These are phyloP conservation scores for Moringa oleifera DNA, from an alignment of 345 rosid species.

Conservation along the genomic window DNA sequence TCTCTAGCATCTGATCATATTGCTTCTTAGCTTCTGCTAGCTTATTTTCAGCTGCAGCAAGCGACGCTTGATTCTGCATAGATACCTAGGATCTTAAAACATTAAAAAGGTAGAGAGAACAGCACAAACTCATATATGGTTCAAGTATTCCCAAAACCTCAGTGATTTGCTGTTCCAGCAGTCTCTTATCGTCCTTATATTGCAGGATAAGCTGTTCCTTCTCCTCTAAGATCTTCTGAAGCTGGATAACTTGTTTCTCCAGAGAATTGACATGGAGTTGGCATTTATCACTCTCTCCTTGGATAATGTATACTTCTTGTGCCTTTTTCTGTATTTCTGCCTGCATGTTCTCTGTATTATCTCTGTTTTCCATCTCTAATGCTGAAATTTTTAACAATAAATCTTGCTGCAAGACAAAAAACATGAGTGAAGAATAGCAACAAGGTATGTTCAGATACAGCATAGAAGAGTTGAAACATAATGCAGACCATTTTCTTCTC, in stretches of 20 bases:
- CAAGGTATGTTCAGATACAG: conserved; percentile 14
- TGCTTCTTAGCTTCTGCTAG: conserved; percentile 69
- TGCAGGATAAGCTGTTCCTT: conserved; percentile 60
- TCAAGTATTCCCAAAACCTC: conserved; percentile 40
- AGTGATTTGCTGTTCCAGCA: conserved; percentile 48
- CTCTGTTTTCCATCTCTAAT: conserved; percentile 57
- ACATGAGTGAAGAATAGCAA: conserved; percentile 20
- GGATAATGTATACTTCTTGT: conserved; percentile 43
- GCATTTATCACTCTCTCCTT: conserved; percentile 41
- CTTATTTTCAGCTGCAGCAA: conserved; percentile 58
- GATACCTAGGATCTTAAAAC: conserved; percentile 15
- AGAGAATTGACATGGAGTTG: conserved; percentile 42
- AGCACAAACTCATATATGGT: conserved; percentile 4
- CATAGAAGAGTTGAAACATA: conserved; percentile 8
- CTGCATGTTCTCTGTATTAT: conserved; percentile 40
- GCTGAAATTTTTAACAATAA: conserved; percentile 48
- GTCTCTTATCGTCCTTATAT: conserved; percentile 48
- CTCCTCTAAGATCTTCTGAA: conserved; percentile 47
- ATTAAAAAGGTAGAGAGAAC: conserved; percentile 7
- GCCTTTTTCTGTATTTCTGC: conserved; percentile 44
- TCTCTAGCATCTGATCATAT: conserved; percentile 71
- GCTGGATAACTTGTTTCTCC: conserved; percentile 51
- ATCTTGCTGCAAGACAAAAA: conserved; percentile 54
- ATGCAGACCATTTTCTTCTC: conserved; percentile 54
- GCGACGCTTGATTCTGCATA: conserved; percentile 57